Evolutionary conservation across 768 basidiomycete species (phyloP).

Genomic region (Suillus ampliporus): DNA sequence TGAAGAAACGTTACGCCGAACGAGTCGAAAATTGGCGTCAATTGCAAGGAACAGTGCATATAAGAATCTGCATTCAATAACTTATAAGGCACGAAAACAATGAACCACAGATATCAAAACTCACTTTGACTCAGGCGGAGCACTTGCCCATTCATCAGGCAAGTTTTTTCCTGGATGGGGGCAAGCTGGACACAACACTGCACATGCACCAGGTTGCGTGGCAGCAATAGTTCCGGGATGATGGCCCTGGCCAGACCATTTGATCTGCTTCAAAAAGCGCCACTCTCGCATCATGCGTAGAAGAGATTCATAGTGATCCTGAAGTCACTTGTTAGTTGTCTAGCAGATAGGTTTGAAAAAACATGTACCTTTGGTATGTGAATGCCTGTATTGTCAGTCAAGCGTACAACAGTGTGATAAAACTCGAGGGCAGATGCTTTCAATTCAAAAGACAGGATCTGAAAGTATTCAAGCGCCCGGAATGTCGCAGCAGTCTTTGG

Average conservation of each 20-base stretch:
- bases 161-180: slow-evolving; percentile 14
- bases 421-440: slow-evolving; percentile 41
- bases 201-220: not conserved
- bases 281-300: not conserved
- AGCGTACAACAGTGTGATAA: slow-evolving; percentile 30
- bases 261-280: not conserved
- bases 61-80: slow-evolving; percentile 11
- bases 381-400: slow-evolving; percentile 39
- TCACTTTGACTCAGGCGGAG: not conserved
- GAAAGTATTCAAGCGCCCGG: slow-evolving; percentile 34
- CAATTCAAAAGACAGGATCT: slow-evolving; percentile 36
- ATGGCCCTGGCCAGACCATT: slow-evolving; percentile 3
- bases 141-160: slow-evolving; percentile 9
- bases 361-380: slow-evolving; percentile 14
- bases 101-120: not conserved
- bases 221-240: not conserved
- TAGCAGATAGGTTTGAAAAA: slow-evolving; percentile 7
- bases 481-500: slow-evolving; percentile 41
- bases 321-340: not conserved
- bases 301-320: slow-evolving; percentile 2
- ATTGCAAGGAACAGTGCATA: slow-evolving; percentile 28
- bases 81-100: not conserved
- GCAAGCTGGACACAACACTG: slow-evolving; percentile 9
- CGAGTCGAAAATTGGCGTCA: slow-evolving; percentile 34
- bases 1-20: slow-evolving; percentile 17